Base-by-base conservation (phyloP, 257 asterid species). In the Solanum rostratum region DNA sequence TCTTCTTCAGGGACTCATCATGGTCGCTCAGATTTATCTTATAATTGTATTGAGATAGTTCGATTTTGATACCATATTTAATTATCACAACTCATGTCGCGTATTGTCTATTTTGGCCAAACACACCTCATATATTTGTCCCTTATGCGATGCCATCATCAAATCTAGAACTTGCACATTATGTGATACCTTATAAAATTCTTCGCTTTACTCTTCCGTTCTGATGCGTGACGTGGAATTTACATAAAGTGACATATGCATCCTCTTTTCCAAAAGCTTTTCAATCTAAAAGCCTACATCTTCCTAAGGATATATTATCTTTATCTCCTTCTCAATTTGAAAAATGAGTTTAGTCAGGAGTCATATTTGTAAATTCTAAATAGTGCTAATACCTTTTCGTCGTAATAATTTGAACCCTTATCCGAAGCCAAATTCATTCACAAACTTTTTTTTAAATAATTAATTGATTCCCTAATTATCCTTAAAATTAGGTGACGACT, bases 181-280 rank as follows among this genome's bases (percentile, higher is more conserved):
- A 33, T 33, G 3, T 29, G 3, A 2, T 1, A 1, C 13, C 1
- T 63, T 27, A 13, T 63, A 63, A 27, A 13, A 10, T 27, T 13
- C 0, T 27, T 63, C 11, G 13, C 20, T 27, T 14, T 27, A 1
- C 5, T 13, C 19, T 50, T 5, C 13, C 55, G 3, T 50, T 50
- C 14, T 1, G 3, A 29, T 7, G 1, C 0, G 0, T 0, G 4
- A 54, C 3, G 3, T 0, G 0, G 7, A 0, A 62, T 24, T 13
- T 1, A 27, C 10, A 0, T 62, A 62, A 62, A 62, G 0, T 24
- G 0, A 14, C n/a, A 14, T 65, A 2, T 14, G n/a, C 71, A 63
- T 33, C 3, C 39, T 33, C 0, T 5, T 53, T 5, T 15, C 15
- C 16, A 54, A 18, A 16, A 54, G 22, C 0, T 18, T 54, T 3